These are phyloP conservation scores for Thamnidium elegans DNA, from an alignment of 192 early-diverging fungal genomes.

Conservation along the genomic window DNA sequence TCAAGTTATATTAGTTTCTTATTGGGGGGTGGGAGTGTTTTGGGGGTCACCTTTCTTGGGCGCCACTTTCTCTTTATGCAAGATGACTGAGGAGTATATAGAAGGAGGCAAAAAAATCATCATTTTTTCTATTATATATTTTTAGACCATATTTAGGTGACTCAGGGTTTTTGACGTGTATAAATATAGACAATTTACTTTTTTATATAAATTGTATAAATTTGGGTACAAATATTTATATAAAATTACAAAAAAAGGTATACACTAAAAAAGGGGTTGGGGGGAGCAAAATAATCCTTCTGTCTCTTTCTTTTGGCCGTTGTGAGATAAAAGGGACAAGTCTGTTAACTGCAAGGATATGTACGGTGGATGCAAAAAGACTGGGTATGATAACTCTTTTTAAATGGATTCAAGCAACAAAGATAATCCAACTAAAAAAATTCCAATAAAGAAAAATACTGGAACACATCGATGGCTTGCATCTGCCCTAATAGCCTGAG, in stretches of 20 bases:
- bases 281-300: too few relatives aligned
- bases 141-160: too few relatives aligned
- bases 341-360: not conserved
- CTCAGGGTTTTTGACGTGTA: too few relatives aligned
- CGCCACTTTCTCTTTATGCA: too few relatives aligned
- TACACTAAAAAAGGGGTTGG: not conserved
- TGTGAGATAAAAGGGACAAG: not conserved
- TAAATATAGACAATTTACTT: too few relatives aligned
- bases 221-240: too few relatives aligned
- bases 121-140: conserved; percentile 5
- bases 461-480: conserved; percentile 19
- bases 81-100: not conserved
- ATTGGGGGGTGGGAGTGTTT: too few relatives aligned
- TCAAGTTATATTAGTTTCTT: not conserved
- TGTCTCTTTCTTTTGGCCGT: too few relatives aligned
- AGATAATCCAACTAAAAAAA: conserved; percentile 22
- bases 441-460: conserved; percentile 31
- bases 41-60: too few relatives aligned
- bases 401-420: conserved; percentile 15
- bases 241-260: not conserved
- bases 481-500: conserved; percentile 28
- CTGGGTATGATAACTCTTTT: not conserved
- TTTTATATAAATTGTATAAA: too few relatives aligned
- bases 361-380: conserved; percentile 1
- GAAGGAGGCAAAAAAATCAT: not conserved